Percentiles rank a stretch among this genome's conserved stretches.
Evolutionary conservation across 2,329 filamentous ascomycete genomes (phyloP).

Genomic region (Onygenales sp.): DNA sequence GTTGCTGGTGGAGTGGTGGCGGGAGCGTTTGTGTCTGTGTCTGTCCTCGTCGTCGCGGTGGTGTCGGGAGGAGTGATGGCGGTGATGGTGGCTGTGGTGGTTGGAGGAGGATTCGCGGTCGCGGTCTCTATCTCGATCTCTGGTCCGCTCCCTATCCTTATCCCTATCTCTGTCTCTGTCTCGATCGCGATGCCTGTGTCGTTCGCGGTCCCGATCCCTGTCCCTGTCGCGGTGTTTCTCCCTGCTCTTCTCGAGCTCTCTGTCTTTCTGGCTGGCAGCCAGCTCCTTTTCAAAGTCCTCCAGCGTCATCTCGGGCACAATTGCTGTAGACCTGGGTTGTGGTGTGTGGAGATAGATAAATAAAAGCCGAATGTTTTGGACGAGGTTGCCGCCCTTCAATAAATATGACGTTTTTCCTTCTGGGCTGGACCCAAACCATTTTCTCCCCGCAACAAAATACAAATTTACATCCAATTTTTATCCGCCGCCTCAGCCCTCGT

Average conservation of each 20-base stretch:
- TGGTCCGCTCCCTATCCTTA: slow-evolving; percentile 18
- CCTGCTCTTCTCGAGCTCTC: slow-evolving; percentile 25
- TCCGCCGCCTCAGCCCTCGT: background rate
- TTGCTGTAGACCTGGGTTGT: background rate
- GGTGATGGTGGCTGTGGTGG: slow-evolving; percentile 38
- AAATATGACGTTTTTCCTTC: background rate
- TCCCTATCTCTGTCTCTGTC: slow-evolving; percentile 30
- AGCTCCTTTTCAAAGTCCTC: slow-evolving; percentile 73
- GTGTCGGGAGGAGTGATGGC: slow-evolving; percentile 27
- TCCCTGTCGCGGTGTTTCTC: slow-evolving; percentile 26
- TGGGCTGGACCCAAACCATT: background rate
- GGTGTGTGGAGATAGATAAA: background rate
- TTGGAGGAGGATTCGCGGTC: slow-evolving; percentile 19
- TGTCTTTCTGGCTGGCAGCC: slow-evolving; percentile 44
- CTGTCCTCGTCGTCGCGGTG: slow-evolving; percentile 42
- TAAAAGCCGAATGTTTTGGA: background rate
- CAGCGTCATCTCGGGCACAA: slow-evolving; percentile 40
- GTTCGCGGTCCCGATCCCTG: slow-evolving; percentile 25
- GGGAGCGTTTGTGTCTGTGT: slow-evolving; percentile 57
- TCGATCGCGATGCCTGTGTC: slow-evolving; percentile 21
- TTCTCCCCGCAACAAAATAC: background rate
- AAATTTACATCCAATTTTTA: background rate
- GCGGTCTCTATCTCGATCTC: slow-evolving; percentile 31
- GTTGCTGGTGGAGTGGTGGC: slow-evolving; percentile 43
- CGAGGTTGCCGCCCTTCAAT: background rate